phyloP scores from a whole-genome alignment of 2,329 filamentous ascomycete genomes.

The Paecilomyces sp. region DNA sequence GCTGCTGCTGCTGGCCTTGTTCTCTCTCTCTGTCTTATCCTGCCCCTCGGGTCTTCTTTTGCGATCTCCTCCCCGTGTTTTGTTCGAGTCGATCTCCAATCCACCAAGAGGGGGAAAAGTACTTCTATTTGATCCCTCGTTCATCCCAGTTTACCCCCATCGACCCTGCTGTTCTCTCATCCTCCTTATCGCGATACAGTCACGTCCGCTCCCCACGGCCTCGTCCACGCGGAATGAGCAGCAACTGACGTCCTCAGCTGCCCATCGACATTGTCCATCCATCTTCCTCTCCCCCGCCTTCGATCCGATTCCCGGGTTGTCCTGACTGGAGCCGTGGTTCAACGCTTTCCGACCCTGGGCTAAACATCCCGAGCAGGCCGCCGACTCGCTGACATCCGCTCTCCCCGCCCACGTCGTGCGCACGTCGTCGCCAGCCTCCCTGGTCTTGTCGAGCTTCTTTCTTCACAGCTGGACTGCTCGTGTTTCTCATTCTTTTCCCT shows the following conservation, averaged over 20 bases:
- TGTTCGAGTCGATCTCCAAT: constrained; percentile 1
- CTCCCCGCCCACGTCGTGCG: not conserved
- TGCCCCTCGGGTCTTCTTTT: not conserved
- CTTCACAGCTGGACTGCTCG: not conserved
- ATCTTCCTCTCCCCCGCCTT: not conserved
- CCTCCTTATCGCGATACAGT: not conserved
- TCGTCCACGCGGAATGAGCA: not conserved
- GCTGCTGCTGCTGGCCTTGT: too few relatives aligned
- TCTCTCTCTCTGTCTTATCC: too few relatives aligned
- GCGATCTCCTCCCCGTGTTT: not conserved
- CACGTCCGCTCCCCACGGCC: not conserved
- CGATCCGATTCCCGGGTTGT: not conserved
- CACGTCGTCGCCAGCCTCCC: not conserved
- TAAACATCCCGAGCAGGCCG: not conserved
- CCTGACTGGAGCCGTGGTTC: not conserved
- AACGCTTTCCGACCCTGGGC: not conserved
- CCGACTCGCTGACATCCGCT: not conserved
- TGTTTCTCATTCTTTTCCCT: not conserved
- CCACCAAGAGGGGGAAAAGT: not conserved
- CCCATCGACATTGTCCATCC: not conserved
- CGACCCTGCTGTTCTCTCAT: not conserved
- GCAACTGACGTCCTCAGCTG: not conserved
- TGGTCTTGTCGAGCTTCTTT: not conserved
- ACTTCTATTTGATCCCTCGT: constrained; percentile 1
- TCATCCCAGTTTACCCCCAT: not conserved